Percentiles rank a stretch among this genome's conserved stretches.
These are phyloP conservation scores for Colletotrichum sp. DNA, from an alignment of 2,329 filamentous ascomycete species.

Conservation along the genomic window DNA sequence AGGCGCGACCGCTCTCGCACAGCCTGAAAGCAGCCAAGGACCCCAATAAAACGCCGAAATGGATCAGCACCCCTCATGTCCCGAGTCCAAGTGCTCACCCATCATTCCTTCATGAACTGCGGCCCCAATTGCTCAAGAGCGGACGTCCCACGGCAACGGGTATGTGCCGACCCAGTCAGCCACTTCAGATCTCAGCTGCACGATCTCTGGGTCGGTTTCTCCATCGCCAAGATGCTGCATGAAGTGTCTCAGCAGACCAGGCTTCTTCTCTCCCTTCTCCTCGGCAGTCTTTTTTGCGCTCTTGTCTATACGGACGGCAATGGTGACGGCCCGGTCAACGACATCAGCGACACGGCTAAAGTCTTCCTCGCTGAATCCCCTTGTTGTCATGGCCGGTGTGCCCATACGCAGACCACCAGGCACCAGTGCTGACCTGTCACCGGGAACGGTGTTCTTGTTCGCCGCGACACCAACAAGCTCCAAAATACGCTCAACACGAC, in stretches of 20 bases:
- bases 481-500: constrained; percentile 86
- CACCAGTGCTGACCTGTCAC: constrained; percentile 90
- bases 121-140: constrained; percentile 19
- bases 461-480: constrained; percentile 95
- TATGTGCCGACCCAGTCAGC: constrained; percentile 80
- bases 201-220: constrained; percentile 71
- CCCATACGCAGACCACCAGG: constrained; percentile 94
- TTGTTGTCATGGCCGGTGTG: constrained; percentile 95
- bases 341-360: constrained; percentile 87
- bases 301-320: constrained; percentile 78
- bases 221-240: constrained; percentile 72
- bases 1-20: neutral
- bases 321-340: constrained; percentile 81
- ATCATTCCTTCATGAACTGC: neutral
- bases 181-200: constrained; percentile 76
- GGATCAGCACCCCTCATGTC: neutral
- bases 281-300: constrained; percentile 72
- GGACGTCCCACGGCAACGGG: constrained; percentile 67
- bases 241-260: constrained; percentile 70
- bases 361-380: constrained; percentile 88
- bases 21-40: neutral
- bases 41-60: constrained; percentile 5
- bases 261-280: constrained; percentile 69
- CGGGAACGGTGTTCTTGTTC: constrained; percentile 99
- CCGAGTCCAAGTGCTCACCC: neutral